Conservation (phyloP, 495 filamentous ascomycete genomes). For the Trichocladium uniseriatum region DNA sequence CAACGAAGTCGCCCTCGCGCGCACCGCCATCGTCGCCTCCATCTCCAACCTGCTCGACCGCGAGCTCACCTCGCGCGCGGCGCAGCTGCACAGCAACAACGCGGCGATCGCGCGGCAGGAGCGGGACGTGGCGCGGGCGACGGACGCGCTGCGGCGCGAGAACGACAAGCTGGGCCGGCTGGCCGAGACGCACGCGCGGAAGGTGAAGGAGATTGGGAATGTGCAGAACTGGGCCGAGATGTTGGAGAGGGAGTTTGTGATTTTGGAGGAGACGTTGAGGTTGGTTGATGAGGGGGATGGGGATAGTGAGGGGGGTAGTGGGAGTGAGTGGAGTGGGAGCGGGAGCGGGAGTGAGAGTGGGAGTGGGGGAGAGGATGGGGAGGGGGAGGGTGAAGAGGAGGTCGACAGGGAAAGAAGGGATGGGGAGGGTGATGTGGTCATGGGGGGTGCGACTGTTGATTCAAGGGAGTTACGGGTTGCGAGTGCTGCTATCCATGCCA, state of each 20-base stretch:
- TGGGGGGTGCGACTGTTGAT: no score
- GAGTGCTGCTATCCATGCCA: no score
- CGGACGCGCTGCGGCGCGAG: constrained; percentile 57
- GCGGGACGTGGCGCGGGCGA: constrained; percentile 53
- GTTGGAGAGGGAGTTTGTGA: constrained; percentile 80
- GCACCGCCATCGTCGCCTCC: constrained; percentile 66
- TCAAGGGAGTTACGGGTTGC: no score
- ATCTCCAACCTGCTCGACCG: constrained; percentile 65
- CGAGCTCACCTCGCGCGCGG: constrained; percentile 62
- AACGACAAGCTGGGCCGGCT: constrained; percentile 61
- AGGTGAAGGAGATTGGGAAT: constrained; percentile 87
- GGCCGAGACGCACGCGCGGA: constrained; percentile 56
- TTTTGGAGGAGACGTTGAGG: constrained; percentile 78
- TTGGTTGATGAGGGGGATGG: constrained; percentile 44
- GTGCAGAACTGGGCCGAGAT: constrained; percentile 98
- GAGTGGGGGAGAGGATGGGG: constrained; percentile 6
- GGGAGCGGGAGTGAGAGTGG: constrained; percentile 20
- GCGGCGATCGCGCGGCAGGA: constrained; percentile 63
- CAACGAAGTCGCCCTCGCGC: constrained; percentile 53
- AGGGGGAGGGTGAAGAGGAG: not conserved
- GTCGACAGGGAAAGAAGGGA: not conserved
- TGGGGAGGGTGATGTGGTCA: constrained; percentile 14
- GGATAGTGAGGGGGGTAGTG: constrained; percentile 14
- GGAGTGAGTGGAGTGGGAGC: constrained; percentile 30
- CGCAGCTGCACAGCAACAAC: constrained; percentile 66